These are phyloP conservation scores for Uronychia setigera DNA, from an alignment of 73 alveolate genomes.

Conservation along the genomic window DNA sequence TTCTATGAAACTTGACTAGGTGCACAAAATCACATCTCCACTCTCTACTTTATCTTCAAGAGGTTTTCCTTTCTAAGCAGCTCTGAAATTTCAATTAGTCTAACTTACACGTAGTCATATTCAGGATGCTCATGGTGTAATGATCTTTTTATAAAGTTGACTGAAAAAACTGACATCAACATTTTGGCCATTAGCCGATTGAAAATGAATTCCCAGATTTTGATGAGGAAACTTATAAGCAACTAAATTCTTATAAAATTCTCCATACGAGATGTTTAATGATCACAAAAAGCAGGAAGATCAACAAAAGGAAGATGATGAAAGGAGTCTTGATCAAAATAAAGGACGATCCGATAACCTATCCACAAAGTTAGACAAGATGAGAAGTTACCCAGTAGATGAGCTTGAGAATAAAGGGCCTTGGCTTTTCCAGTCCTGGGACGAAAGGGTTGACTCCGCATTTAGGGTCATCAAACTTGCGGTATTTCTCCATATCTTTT, in stretches of 20 bases:
- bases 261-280: conserved; percentile 25
- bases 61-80: conserved; percentile 18
- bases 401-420: not conserved
- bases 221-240: conserved; percentile 16
- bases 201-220: conserved; percentile 22
- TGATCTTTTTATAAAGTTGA: conserved; percentile 1
- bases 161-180: conserved; percentile 19
- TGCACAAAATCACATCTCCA: conserved; percentile 35
- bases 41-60: conserved; percentile 9
- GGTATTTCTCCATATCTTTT: conserved; percentile 52
- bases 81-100: not conserved
- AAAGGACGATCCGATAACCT: conserved; percentile 15
- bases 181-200: conserved; percentile 9
- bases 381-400: conserved; percentile 10
- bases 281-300: conserved; percentile 1
- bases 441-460: conserved; percentile 58
- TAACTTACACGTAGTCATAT: conserved; percentile 46
- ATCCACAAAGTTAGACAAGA: not conserved
- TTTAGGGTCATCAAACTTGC: conserved; percentile 40
- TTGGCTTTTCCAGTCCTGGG: conserved; percentile 22
- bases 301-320: conserved; percentile 7
- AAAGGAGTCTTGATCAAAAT: conserved; percentile 27
- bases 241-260: conserved; percentile 5
- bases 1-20: conserved; percentile 23
- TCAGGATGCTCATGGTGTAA: conserved; percentile 43